phyloP scores from a whole-genome alignment of 805 yeast species.

The Hagleromyces aurorensis region DNA sequence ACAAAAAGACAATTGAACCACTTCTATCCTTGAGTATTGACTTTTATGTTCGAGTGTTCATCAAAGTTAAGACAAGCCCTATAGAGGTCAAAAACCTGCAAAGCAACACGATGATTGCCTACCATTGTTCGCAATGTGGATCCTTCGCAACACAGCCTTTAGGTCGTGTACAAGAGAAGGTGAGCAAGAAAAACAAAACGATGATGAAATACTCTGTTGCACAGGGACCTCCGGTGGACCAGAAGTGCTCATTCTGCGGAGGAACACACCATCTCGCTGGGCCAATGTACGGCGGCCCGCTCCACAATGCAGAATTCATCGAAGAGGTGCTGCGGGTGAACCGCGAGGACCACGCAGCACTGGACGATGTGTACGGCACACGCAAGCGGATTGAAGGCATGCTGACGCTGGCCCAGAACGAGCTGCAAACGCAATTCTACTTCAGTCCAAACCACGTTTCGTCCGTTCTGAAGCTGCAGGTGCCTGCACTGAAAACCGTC shows the following conservation, averaged over 20 bases:
- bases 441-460: slow-evolving; percentile 73
- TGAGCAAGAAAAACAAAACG: slow-evolving; percentile 32
- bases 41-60: slow-evolving; percentile 82
- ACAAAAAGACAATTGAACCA: slow-evolving; percentile 83
- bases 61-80: slow-evolving; percentile 72
- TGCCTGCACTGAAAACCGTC: slow-evolving; percentile 67
- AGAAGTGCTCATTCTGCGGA: slow-evolving; percentile 61
- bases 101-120: slow-evolving; percentile 66
- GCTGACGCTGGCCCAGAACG: slow-evolving; percentile 76
- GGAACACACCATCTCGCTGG: slow-evolving; percentile 73
- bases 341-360: slow-evolving; percentile 34
- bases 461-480: slow-evolving; percentile 69
- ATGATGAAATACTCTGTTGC: slow-evolving; percentile 52
- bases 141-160: slow-evolving; percentile 61
- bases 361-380: slow-evolving; percentile 59
- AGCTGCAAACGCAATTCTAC: slow-evolving; percentile 69
- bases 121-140: slow-evolving; percentile 85
- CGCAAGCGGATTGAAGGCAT: slow-evolving; percentile 82
- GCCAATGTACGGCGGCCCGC: slow-evolving; percentile 88
- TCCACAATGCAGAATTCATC: slow-evolving; percentile 67
- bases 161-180: slow-evolving; percentile 49
- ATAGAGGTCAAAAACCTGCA: slow-evolving; percentile 72
- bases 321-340: slow-evolving; percentile 52
- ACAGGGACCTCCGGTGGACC: slow-evolving; percentile 53
- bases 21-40: slow-evolving; percentile 79